phyloP scores from a whole-genome alignment of 441 rosid genomes.

The Mallotus repandus region DNA sequence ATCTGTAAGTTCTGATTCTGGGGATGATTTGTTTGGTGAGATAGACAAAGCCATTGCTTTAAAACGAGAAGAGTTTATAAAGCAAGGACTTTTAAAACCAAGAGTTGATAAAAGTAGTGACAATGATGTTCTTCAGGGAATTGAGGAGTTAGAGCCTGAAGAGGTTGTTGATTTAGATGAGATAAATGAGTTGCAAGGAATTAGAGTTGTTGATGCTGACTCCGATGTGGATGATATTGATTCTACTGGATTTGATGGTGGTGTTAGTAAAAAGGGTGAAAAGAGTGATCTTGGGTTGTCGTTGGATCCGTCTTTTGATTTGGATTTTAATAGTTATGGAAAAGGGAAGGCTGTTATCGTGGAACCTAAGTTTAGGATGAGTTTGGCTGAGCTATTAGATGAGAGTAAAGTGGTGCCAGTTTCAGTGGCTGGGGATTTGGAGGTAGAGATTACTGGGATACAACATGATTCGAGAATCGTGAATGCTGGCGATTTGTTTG shows the following conservation, averaged over 20 bases:
- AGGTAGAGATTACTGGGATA: slow-evolving; percentile 82
- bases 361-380: slow-evolving; percentile 76
- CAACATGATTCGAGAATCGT: slow-evolving; percentile 87
- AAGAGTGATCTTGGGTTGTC: slow-evolving; percentile 25
- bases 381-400: slow-evolving; percentile 84
- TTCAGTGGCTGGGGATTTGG: slow-evolving; percentile 79
- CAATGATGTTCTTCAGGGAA: slow-evolving; percentile 30
- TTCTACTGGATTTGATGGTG: slow-evolving; percentile 29
- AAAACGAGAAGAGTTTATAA: slow-evolving; percentile 75
- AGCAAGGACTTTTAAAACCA: slow-evolving; percentile 62
- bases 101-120: slow-evolving; percentile 30
- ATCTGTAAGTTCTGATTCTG: slow-evolving; percentile 23
- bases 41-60: slow-evolving; percentile 81
- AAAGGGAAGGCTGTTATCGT: slow-evolving; percentile 51
- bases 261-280: slow-evolving; percentile 30
- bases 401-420: slow-evolving; percentile 87
- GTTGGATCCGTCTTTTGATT: slow-evolving; percentile 59
- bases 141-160: slow-evolving; percentile 67
- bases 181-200: slow-evolving; percentile 62
- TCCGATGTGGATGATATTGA: slow-evolving; percentile 33
- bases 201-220: slow-evolving; percentile 41
- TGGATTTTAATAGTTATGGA: slow-evolving; percentile 70
- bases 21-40: slow-evolving; percentile 78
- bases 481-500: slow-evolving; percentile 81
- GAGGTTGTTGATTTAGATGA: slow-evolving; percentile 85